Evolutionary conservation across 202 grass and related monocot species (phyloP), one percentile per base, ranked within the genome.

Genomic region (Dendrocalamus latiflorus): DNA sequence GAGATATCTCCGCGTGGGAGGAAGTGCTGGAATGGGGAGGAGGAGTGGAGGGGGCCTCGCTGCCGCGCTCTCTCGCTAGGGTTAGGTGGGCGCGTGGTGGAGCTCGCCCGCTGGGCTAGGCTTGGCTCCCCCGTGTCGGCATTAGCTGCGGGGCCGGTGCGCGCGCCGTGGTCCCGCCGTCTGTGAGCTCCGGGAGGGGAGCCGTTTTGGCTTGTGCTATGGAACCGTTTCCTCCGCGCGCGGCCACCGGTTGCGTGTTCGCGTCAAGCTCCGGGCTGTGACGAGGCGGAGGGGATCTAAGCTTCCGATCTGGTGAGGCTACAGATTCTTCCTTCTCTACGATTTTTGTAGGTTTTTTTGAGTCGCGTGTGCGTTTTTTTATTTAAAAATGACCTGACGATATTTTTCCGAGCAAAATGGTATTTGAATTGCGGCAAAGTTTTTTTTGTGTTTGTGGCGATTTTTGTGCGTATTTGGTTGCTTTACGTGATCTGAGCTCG

Each of bases 221-320:
- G n/a, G n/a, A n/a, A n/a, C n/a, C 17, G 21, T 59, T 30, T 28
- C 49, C 75, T 55, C 44, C 22, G 44, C 24, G 1, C 20, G 76
- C 15, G 26, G 20, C 63, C 43, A 6, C 51, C 53, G 76, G 51
- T 64, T 70, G 76, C 76, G 76, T 34, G 70, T 8, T 39, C 44
- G 21, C 34, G 34, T n/a, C 53, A 45, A 59, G 43, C 63, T 75
- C 62, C 44, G 6, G 43, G 14, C 54, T 47, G 33, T 85, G 82
- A 85, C 44, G 44, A 6, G n/a, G n/a, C n/a, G 14, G 44, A 5
- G 50, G 51, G 77, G 76, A 62, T 85, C 87, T 72, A 44, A 15
- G 76, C 51, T 59, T 44, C 76, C 82, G 43, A 81, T 61, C 76
- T 65, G 82, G 87, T 89, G 63, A 81, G 87, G n/a, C 62, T 17